Conservation (phyloP, 2,329 filamentous ascomycete species). For the Fusarium abutilonis region DNA sequence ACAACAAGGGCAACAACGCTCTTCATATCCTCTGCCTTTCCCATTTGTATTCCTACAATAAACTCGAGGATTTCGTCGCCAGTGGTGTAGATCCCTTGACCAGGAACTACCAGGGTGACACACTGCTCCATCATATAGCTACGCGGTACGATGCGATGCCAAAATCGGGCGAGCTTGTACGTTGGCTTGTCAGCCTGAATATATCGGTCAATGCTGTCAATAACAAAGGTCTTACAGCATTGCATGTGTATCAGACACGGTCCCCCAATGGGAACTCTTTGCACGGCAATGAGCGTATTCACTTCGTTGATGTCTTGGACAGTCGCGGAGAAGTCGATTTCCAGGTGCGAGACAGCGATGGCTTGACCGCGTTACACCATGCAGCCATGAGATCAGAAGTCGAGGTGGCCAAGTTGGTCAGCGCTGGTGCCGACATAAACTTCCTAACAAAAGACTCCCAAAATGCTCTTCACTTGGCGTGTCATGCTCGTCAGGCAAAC, state of each 20-base stretch:
- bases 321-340: constrained; percentile 6
- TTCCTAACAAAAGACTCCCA: constrained; percentile 26
- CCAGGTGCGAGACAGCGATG: constrained; percentile 22
- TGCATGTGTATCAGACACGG: constrained; percentile 20
- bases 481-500: constrained; percentile 22
- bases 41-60: rapidly evolving
- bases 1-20: constrained; percentile 27
- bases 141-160: background rate
- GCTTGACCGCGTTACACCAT: constrained; percentile 30
- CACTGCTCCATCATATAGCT: constrained; percentile 27
- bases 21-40: constrained; percentile 4
- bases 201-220: constrained; percentile 34
- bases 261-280: background rate
- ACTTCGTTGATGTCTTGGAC: constrained; percentile 25
- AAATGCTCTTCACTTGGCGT: constrained; percentile 35
- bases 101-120: constrained; percentile 27
- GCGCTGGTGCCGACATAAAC: constrained; percentile 10
- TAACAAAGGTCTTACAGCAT: constrained; percentile 21
- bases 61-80: constrained; percentile 4
- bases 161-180: background rate
- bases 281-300: background rate
- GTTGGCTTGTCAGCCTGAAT: constrained; percentile 25
- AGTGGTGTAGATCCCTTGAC: constrained; percentile 24
- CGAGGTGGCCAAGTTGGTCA: constrained; percentile 14
- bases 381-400: constrained; percentile 26